Evolutionary conservation across 2,329 filamentous ascomycete genomes (phyloP).

Genomic region (Berkeleyomyces basicola): DNA sequence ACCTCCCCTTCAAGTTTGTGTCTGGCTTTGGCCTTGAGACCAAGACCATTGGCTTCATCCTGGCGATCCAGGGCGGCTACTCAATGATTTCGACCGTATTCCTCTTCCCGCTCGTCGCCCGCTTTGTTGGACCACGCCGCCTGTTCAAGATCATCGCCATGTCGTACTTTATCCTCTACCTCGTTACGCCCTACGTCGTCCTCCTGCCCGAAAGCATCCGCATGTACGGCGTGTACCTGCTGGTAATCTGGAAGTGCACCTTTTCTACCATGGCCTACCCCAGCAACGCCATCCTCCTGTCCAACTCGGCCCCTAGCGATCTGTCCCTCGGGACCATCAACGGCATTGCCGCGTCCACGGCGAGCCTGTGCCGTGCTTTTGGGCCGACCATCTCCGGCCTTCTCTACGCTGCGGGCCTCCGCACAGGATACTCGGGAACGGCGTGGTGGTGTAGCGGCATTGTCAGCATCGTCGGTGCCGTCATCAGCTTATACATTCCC

Average conservation of each 20-base stretch:
- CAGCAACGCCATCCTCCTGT: slow-evolving; percentile 72
- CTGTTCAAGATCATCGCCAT: slow-evolving; percentile 70
- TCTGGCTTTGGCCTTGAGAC: slow-evolving; percentile 74
- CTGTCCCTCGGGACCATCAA: slow-evolving; percentile 83
- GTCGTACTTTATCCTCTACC: slow-evolving; percentile 74
- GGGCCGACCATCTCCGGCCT: slow-evolving; percentile 78
- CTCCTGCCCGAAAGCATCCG: slow-evolving; percentile 58
- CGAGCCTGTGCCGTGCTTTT: slow-evolving; percentile 73
- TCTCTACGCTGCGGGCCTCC: slow-evolving; percentile 65
- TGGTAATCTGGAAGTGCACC: slow-evolving; percentile 84
- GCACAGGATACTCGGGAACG: slow-evolving; percentile 67
- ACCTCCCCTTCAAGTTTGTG: slow-evolving; percentile 73
- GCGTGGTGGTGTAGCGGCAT: slow-evolving; percentile 85
- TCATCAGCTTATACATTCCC: slow-evolving; percentile 59
- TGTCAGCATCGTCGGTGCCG: slow-evolving; percentile 57
- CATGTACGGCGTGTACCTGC: slow-evolving; percentile 56
- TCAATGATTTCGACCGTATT: slow-evolving; percentile 76
- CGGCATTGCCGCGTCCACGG: slow-evolving; percentile 77
- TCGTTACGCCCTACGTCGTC: slow-evolving; percentile 76
- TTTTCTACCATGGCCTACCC: slow-evolving; percentile 86
- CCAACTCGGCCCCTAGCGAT: slow-evolving; percentile 72
- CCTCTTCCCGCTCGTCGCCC: slow-evolving; percentile 64
- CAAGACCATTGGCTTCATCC: slow-evolving; percentile 71
- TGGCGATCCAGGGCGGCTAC: slow-evolving; percentile 77
- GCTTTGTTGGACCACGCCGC: slow-evolving; percentile 57